Evolutionary conservation across 176 grass and related monocot genomes (phyloP), one percentile per base, ranked within the genome.

Genomic region (Rhynchospora tenuis): DNA sequence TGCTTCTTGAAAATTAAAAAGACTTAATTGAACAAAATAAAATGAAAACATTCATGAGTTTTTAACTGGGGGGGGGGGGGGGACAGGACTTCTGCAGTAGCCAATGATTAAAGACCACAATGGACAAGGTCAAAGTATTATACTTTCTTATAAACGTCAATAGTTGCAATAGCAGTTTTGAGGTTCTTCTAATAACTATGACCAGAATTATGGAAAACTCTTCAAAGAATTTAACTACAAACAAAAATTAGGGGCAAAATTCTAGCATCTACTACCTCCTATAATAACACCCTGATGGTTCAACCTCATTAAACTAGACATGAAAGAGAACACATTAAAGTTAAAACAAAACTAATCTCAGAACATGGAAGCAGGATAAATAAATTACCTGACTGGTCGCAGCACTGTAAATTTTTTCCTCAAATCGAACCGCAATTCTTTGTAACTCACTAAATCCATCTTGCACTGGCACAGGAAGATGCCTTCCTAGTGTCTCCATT

Each of bases 401-500:
- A 44, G 61, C 65, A 23, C 20, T 82, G 79, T 94, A 94, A n/a
- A 93, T 90, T 83, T 87, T 87, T 78, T 94, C 88, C 83, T 98
- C 95, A 57, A 94, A 94, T 9, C 81, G 90, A 26, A 76, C 66
- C 9, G 90, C 95, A 59, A 93, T 94, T 16, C 84, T 88, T 6
- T 88, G 45, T 84, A 98, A 92, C 65, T 92, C 95, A 57, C 9
- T 80, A 66, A 98, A 44, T 2, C 86, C 90, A 3, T 93, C 90
- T 33, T 54, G 92, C 1, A 87, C 80, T n/a, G 90, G 87, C 5
- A 93, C 84, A 14, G 92, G 89, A 38, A 94, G 44, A 31, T 88
- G 89, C 85, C 85, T 98, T 89, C 90, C 91, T 60, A 98, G 86
- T 65, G 84, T 90, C 5, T 93, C 90, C 85, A 91, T 91, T 87